A percentile compares a stretch with the other conserved stretches of the same genome.
phyloP scores from a whole-genome alignment of 2,329 filamentous ascomycete genomes.

The Pseudogymnoascus sp. region DNA sequence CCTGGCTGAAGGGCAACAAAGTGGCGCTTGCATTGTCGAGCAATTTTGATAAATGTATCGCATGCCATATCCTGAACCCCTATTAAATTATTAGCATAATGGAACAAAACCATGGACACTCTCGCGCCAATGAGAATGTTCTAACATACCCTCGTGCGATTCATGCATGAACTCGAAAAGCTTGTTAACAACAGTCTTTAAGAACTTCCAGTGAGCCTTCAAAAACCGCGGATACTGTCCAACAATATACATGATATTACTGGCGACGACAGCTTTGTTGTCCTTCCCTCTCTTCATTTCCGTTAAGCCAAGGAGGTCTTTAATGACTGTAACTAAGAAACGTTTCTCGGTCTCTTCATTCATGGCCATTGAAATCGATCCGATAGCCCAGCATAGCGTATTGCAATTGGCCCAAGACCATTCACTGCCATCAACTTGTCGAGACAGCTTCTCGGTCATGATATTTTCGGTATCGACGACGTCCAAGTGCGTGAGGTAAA shows the following conservation, averaged over 20 bases:
- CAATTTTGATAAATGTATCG: conserved; percentile 99
- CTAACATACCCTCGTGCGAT: conserved; percentile 74
- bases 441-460: conserved; percentile 96
- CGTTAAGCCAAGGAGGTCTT: conserved; percentile 89
- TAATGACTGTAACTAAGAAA: conserved; percentile 97
- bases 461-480: conserved; percentile 96
- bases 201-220: conserved; percentile 99
- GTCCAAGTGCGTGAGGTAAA: conserved; percentile 94
- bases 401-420: conserved; percentile 99
- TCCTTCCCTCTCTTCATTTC: conserved; percentile 99
- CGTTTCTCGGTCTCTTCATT: conserved; percentile 99
- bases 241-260: conserved; percentile 99
- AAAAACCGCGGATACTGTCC: conserved; percentile 96
- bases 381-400: conserved; percentile 98
- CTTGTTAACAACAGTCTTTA: conserved; percentile 99
- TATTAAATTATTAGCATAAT: conserved; percentile 31
- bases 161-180: conserved; percentile 99
- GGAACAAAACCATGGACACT: background rate
- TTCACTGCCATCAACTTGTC: conserved; percentile 88
- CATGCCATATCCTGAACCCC: conserved; percentile 99
- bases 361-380: conserved; percentile 97
- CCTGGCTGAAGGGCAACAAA: conserved; percentile 94
- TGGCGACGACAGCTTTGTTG: conserved; percentile 97
- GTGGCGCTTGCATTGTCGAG: conserved; percentile 92
- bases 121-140: background rate